phyloP scores from a whole-genome alignment of 176 grass and related monocot genomes.

The Oryza meridionalis region DNA sequence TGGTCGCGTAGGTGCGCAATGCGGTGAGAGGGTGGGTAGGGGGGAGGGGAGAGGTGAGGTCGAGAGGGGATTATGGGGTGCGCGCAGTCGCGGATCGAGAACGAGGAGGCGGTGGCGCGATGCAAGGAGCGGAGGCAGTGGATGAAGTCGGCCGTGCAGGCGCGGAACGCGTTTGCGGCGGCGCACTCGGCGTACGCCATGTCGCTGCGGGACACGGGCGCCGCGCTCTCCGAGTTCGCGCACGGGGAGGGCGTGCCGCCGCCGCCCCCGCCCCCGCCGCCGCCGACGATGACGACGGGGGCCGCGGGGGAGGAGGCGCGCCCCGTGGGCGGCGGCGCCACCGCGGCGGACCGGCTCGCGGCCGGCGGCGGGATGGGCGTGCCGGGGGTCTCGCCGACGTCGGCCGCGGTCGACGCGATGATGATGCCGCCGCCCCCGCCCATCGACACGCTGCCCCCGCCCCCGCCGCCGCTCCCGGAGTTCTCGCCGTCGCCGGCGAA shows the following conservation, averaged over 20 bases:
- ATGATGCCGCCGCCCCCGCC: slow-evolving; percentile 50
- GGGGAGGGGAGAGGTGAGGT: background rate
- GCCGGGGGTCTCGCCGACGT: background rate
- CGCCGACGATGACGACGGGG: background rate
- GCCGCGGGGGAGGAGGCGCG: background rate
- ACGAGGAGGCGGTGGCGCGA: slow-evolving; percentile 88
- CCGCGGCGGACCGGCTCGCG: background rate
- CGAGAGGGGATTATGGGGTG: slow-evolving; percentile 69
- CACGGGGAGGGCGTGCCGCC: slow-evolving; percentile 60
- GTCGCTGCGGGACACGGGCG: slow-evolving; percentile 73
- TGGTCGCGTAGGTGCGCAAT: slow-evolving; percentile 23
- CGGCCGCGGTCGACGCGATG: background rate
- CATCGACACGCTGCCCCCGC: slow-evolving; percentile 66
- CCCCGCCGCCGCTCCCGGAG: slow-evolving; percentile 76
- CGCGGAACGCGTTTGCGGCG: slow-evolving; percentile 85
- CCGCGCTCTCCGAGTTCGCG: slow-evolving; percentile 90
- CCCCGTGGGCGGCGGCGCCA: background rate
- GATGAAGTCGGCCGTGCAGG: slow-evolving; percentile 77
- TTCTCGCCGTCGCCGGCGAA: slow-evolving; percentile 85
- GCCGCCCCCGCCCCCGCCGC: background rate
- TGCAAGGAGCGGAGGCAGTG: slow-evolving; percentile 85
- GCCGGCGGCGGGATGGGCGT: background rate
- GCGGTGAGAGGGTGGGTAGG: slow-evolving; percentile 38
- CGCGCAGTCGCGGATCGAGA: slow-evolving; percentile 93
- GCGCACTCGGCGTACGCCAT: slow-evolving; percentile 82